These are phyloP conservation scores for Botrytis cinerea DNA, from an alignment of 2,329 filamentous ascomycete genomes.

Conservation along the genomic window DNA sequence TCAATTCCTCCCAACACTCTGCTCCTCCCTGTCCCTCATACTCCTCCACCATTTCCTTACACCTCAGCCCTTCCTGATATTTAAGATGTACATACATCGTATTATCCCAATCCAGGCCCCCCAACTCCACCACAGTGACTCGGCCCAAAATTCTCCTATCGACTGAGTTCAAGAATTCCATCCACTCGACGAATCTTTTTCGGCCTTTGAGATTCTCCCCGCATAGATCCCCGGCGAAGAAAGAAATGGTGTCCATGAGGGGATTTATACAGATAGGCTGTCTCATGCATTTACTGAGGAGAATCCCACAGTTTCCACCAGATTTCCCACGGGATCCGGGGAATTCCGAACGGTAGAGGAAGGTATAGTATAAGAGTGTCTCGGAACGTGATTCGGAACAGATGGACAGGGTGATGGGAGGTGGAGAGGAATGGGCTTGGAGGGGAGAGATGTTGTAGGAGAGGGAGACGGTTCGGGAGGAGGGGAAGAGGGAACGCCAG, in stretches of 20 bases:
- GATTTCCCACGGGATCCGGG: not conserved
- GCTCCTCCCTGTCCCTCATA: constrained; percentile 20
- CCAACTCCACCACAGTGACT: not conserved
- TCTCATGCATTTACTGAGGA: not conserved
- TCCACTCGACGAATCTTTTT: constrained; percentile 2
- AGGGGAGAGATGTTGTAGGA: not conserved
- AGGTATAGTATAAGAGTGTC: constrained; percentile 14
- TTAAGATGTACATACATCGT: constrained; percentile 17
- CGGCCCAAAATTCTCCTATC: not conserved
- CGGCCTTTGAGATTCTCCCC: not conserved
- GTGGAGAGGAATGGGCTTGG: not conserved
- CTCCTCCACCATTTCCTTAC: constrained; percentile 5
- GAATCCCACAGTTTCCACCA: not conserved
- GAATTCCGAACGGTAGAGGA: constrained; percentile 15
- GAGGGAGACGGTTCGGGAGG: constrained; percentile 11
- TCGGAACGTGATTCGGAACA: constrained; percentile 21
- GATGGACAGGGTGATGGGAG: constrained; percentile 11
- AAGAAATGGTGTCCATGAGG: not conserved
- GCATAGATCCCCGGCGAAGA: constrained; percentile 8
- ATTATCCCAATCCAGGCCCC: constrained; percentile 19
- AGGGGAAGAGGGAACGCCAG: constrained; percentile 15
- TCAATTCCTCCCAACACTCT: constrained; percentile 11
- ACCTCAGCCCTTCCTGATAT: constrained; percentile 8
- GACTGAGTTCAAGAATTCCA: not conserved
- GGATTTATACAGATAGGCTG: constrained; percentile 20